A percentile compares a stretch with the other conserved stretches of the same genome.
Conservation (phyloP, 768 basidiomycete genomes). For the Termitomyces sp. region DNA sequence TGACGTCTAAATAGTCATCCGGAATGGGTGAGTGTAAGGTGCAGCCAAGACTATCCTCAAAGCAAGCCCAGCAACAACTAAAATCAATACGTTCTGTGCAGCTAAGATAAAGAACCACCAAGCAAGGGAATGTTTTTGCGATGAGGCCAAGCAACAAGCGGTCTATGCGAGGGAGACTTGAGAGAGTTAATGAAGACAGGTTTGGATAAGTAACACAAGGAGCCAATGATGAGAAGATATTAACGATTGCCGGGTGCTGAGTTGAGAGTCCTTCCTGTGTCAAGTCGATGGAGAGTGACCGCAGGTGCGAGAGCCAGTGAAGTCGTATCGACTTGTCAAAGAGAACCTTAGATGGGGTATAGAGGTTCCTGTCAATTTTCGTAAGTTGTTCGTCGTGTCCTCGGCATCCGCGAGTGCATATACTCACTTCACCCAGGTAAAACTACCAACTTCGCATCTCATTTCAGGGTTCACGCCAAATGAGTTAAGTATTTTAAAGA, state of each 20-base stretch:
- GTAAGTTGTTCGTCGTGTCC: not conserved
- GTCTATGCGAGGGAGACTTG: constrained; percentile 57
- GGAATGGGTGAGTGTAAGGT: constrained; percentile 64
- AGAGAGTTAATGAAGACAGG: constrained; percentile 48
- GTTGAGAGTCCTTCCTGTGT: constrained; percentile 36
- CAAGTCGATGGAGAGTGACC: constrained; percentile 40
- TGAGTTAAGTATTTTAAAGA: constrained; percentile 23
- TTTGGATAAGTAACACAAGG: constrained; percentile 27
- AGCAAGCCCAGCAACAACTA: constrained; percentile 62
- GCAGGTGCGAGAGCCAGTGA: constrained; percentile 30
- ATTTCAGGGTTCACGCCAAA: constrained; percentile 10
- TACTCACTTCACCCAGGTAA: constrained; percentile 47
- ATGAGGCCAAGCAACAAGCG: constrained; percentile 43
- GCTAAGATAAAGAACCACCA: constrained; percentile 51
- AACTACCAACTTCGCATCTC: constrained; percentile 24
- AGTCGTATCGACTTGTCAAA: constrained; percentile 24
- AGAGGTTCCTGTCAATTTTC: constrained; percentile 27
- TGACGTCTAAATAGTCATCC: constrained; percentile 39
- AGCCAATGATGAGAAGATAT: constrained; percentile 31
- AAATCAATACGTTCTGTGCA: constrained; percentile 57
- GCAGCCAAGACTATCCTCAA: constrained; percentile 55
- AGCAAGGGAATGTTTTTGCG: constrained; percentile 39
- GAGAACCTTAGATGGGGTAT: constrained; percentile 28
- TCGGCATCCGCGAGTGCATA: constrained; percentile 14
- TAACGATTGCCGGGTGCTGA: constrained; percentile 34